These are phyloP conservation scores for Mollisia scopiformis DNA, from an alignment of 2,329 filamentous ascomycete species.

Conservation along the genomic window DNA sequence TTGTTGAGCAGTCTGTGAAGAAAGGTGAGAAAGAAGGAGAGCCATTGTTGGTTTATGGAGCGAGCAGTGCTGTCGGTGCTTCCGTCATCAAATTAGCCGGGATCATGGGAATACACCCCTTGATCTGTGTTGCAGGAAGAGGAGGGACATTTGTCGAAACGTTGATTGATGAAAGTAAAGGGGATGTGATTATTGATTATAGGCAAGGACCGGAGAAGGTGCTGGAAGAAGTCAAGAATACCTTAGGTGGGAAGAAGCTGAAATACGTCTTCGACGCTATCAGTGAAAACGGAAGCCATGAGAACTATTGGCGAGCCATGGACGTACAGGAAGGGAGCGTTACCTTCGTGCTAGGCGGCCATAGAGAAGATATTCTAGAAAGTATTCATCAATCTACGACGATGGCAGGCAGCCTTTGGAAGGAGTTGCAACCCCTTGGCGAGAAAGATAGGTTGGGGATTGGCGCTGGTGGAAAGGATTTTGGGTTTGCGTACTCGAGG, in stretches of 20 bases:
- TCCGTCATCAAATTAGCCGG: slow-evolving; percentile 54
- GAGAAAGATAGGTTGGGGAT: background rate
- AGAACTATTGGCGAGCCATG: background rate
- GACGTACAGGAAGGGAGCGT: background rate
- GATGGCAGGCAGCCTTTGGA: background rate
- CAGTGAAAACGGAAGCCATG: background rate
- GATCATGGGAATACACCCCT: slow-evolving; percentile 54
- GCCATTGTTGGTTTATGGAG: slow-evolving; percentile 51
- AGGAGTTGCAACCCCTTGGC: background rate
- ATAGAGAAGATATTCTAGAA: background rate
- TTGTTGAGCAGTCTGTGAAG: too few relatives aligned
- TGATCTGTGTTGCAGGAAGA: slow-evolving; percentile 58
- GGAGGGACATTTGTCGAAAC: slow-evolving; percentile 47
- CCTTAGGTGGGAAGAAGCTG: background rate
- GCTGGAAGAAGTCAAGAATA: slow-evolving; percentile 12
- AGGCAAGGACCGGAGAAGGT: slow-evolving; percentile 47
- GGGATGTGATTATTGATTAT: slow-evolving; percentile 58
- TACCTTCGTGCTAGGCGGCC: background rate
- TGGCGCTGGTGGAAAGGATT: background rate
- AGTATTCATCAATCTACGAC: background rate
- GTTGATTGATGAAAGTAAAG: slow-evolving; percentile 50
- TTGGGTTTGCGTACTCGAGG: background rate
- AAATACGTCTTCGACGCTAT: too few relatives aligned
- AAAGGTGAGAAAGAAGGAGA: too few relatives aligned
- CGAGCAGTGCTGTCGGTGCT: slow-evolving; percentile 53